These are phyloP conservation scores for Mycena polygramma DNA, from an alignment of 768 basidiomycete genomes.

Conservation along the genomic window DNA sequence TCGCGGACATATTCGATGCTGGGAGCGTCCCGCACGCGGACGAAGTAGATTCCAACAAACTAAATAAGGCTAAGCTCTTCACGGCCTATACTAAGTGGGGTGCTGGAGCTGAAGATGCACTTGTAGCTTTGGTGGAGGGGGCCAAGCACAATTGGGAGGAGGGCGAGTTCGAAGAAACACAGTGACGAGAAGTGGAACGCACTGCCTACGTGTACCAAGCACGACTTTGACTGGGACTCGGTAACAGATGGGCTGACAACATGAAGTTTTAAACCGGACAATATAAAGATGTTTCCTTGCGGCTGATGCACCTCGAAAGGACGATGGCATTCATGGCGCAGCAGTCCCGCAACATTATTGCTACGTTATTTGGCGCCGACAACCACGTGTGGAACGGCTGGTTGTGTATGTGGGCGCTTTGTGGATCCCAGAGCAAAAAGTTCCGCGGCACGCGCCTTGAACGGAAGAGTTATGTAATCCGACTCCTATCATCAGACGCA, in stretches of 20 bases:
- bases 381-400: background rate
- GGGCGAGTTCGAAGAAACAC: background rate
- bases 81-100: slow-evolving; percentile 1
- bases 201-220: slow-evolving; percentile 4
- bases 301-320: too few species aligned
- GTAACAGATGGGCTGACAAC: slow-evolving; percentile 1
- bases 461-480: background rate
- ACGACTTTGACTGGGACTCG: slow-evolving; percentile 18
- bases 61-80: background rate
- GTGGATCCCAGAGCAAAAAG: background rate
- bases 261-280: background rate
- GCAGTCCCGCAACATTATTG: background rate
- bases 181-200: slow-evolving; percentile 4
- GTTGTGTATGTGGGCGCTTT: background rate
- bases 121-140: slow-evolving; percentile 12
- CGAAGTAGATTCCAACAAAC: background rate
- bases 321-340: too few species aligned
- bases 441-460: background rate
- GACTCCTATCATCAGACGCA: background rate
- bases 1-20: slow-evolving; percentile 8
- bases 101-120: background rate
- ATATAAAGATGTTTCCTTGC: too few species aligned
- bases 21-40: slow-evolving; percentile 1
- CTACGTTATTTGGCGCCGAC: background rate
- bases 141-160: slow-evolving; percentile 9